A percentile compares a stretch with the other conserved stretches of the same genome.
Evolutionary conservation across 495 filamentous ascomycete species (phyloP).

Genomic region (Penicillium paradoxum): DNA sequence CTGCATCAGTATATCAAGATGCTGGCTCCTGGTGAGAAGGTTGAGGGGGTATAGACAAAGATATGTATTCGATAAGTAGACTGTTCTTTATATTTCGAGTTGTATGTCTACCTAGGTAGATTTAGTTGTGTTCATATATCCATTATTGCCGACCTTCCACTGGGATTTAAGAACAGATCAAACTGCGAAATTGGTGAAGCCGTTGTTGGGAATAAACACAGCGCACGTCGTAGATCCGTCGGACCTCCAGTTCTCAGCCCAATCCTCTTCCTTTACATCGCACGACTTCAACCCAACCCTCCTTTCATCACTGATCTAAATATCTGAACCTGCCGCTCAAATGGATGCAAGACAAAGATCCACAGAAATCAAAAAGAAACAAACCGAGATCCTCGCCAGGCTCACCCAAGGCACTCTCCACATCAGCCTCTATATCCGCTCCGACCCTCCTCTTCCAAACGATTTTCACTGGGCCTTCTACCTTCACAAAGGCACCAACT

Average conservation of each 20-base stretch:
- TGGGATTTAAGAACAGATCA: no score
- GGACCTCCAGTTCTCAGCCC: no score
- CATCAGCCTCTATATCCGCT: neutral
- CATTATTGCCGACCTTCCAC: no score
- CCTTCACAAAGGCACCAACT: neutral
- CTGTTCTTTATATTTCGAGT: neutral
- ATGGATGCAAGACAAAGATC: no score
- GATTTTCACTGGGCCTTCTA: constrained; percentile 3
- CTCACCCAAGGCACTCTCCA: neutral
- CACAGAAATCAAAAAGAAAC: neutral
- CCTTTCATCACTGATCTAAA: no score
- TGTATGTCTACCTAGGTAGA: neutral
- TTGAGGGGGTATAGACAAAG: constrained; percentile 29
- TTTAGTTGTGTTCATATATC: no score
- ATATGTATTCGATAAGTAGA: neutral
- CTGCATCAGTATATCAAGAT: constrained; percentile 59
- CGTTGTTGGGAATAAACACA: no score
- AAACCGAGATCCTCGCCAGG: neutral
- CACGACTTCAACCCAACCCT: no score
- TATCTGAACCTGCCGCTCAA: no score
- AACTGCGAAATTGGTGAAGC: no score
- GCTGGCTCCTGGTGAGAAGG: constrained; percentile 36
- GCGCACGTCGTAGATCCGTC: no score
- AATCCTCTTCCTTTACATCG: no score
- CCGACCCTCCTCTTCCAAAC: constrained; percentile 1